phyloP scores from a whole-genome alignment of 2,329 filamentous ascomycete species.

The Phoma herbarum region DNA sequence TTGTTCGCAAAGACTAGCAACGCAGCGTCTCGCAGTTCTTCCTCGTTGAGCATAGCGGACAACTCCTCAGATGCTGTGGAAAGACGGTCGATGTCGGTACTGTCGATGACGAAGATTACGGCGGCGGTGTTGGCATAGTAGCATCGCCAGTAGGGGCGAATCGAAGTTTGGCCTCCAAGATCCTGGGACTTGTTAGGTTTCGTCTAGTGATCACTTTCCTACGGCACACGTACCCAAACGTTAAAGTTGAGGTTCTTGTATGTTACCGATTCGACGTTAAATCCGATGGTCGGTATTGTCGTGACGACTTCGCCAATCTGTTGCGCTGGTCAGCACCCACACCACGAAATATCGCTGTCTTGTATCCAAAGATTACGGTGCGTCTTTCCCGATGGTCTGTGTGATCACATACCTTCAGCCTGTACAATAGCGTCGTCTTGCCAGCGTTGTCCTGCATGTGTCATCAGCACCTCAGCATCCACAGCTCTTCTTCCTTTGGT shows the following conservation, averaged over 20 bases:
- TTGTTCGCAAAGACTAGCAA: slow-evolving; percentile 98
- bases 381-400: too few species aligned
- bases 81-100: slow-evolving; percentile 94
- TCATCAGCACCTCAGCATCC: slow-evolving; percentile 31
- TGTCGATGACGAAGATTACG: slow-evolving; percentile 98
- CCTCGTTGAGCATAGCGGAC: slow-evolving; percentile 94
- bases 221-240: slow-evolving; percentile 77
- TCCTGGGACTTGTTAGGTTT: slow-evolving; percentile 63
- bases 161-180: slow-evolving; percentile 96
- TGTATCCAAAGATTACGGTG: not conserved
- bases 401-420: slow-evolving; percentile 75
- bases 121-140: slow-evolving; percentile 99
- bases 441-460: slow-evolving; percentile 87
- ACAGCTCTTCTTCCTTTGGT: not conserved
- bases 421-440: slow-evolving; percentile 96
- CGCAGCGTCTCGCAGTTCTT: slow-evolving; percentile 91
- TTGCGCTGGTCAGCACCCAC: slow-evolving; percentile 8
- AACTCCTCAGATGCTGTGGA: slow-evolving; percentile 93
- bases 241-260: slow-evolving; percentile 99
- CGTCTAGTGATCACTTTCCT: not conserved
- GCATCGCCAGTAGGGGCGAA: slow-evolving; percentile 98
- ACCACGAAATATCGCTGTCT: not conserved
- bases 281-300: slow-evolving; percentile 98
- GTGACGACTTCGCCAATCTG: slow-evolving; percentile 99
- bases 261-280: slow-evolving; percentile 98